Conservation (phyloP, 139 green algal genomes). For the Chlamydomonas incerta region DNA sequence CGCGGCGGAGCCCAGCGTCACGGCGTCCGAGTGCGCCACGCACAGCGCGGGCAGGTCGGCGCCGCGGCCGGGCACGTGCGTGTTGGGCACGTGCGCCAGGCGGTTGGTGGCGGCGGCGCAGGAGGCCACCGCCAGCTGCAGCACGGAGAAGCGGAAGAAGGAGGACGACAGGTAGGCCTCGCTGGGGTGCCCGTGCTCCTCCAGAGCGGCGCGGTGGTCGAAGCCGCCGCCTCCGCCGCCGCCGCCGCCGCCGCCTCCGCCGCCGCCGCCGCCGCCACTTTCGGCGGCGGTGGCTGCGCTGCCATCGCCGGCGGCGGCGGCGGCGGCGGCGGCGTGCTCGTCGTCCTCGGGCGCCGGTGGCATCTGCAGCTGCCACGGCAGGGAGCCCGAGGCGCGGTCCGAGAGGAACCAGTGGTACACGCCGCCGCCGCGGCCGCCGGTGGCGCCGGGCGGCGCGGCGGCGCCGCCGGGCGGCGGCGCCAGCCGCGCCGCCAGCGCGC, state of each 20-base stretch:
- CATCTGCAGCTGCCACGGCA: not conserved
- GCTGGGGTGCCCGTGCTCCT: not conserved
- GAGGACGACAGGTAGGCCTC: not conserved
- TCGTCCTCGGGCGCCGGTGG: no score
- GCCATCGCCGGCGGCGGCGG: no score
- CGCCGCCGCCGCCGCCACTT: no score
- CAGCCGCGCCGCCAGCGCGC: not conserved
- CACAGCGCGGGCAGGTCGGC: conserved; percentile 19
- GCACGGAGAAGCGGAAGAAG: not conserved
- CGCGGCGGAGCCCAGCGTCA: not conserved
- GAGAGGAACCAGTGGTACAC: not conserved
- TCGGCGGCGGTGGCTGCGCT: no score
- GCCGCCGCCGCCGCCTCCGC: no score
- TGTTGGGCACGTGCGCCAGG: conserved; percentile 6
- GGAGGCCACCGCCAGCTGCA: not conserved
- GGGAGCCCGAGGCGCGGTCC: not conserved
- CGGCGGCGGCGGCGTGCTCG: no score
- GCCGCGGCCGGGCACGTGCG: not conserved
- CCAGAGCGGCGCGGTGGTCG: not conserved
- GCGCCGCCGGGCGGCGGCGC: not conserved
- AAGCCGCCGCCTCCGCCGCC: not conserved
- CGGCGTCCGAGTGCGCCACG: conserved; percentile 7
- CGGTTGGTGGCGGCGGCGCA: not conserved
- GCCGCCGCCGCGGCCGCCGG: no score
- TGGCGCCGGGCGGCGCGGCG: no score